phyloP scores from a whole-genome alignment of 2,329 filamentous ascomycete species.

The Aspergillus aculeatus region DNA sequence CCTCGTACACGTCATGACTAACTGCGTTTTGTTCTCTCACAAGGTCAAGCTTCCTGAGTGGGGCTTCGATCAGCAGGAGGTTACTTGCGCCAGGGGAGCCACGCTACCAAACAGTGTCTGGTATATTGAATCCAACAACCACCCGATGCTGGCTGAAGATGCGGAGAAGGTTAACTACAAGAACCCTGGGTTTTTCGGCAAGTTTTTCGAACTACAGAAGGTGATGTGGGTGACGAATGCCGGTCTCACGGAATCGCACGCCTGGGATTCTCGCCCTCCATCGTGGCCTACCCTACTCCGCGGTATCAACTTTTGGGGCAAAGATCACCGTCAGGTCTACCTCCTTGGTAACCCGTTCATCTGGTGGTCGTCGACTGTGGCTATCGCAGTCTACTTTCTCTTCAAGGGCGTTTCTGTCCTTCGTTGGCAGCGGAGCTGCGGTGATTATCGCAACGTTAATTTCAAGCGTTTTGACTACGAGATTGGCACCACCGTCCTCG shows the following conservation, averaged over 20 bases:
- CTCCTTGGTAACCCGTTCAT: constrained; percentile 91
- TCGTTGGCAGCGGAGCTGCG: constrained; percentile 90
- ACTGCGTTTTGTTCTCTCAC: constrained; percentile 94
- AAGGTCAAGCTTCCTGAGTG: constrained; percentile 98
- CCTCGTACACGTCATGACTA: constrained; percentile 93
- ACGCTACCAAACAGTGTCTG: constrained; percentile 95
- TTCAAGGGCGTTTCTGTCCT: constrained; percentile 88
- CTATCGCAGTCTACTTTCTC: constrained; percentile 71
- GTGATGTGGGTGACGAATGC: constrained; percentile 99
- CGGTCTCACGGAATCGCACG: constrained; percentile 90
- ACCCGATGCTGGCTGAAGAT: constrained; percentile 69
- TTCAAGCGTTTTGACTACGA: constrained; percentile 99
- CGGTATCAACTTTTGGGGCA: constrained; percentile 99
- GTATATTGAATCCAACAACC: constrained; percentile 91
- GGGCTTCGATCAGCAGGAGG: constrained; percentile 97
- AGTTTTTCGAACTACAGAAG: constrained; percentile 95
- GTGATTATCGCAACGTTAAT: constrained; percentile 75
- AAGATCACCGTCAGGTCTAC: constrained; percentile 90
- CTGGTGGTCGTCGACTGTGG: constrained; percentile 85
- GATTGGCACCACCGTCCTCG: constrained; percentile 82
- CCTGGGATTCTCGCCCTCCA: constrained; percentile 92
- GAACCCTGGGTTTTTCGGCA: constrained; percentile 91
- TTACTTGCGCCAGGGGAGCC: constrained; percentile 90
- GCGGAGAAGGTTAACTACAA: constrained; percentile 96
- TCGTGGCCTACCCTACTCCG: constrained; percentile 90